A percentile compares a stretch with the other conserved stretches of the same genome.
Conservation (phyloP, 2,329 filamentous ascomycete genomes). For the Gnomoniopsis sp. region DNA sequence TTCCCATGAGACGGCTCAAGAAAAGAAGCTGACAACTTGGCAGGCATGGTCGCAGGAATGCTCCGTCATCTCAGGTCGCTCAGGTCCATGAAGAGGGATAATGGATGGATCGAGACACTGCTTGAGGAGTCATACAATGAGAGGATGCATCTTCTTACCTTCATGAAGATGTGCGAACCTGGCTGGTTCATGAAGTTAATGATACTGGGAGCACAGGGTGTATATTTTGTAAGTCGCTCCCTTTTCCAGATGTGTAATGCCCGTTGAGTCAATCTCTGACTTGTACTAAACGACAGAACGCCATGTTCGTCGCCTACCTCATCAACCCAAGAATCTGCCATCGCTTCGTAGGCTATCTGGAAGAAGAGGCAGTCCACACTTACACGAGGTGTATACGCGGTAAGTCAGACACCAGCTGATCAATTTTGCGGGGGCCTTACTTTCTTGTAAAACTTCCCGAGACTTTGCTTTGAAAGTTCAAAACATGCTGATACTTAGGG, state of each 20-base stretch:
- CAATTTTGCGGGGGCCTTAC: too few relatives aligned
- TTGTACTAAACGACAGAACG: constrained; percentile 48
- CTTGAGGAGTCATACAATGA: constrained; percentile 91
- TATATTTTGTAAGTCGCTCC: constrained; percentile 72
- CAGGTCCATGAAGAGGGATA: constrained; percentile 82
- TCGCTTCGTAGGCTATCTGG: constrained; percentile 93
- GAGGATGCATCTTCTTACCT: constrained; percentile 87
- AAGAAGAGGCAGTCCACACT: constrained; percentile 95
- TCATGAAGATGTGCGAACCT: constrained; percentile 76
- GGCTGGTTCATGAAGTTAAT: constrained; percentile 88
- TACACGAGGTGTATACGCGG: constrained; percentile 79
- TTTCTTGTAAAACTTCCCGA: too few relatives aligned
- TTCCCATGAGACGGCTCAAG: too few relatives aligned
- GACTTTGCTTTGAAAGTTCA: too few relatives aligned
- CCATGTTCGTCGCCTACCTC: constrained; percentile 85
- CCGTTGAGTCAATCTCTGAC: not conserved
- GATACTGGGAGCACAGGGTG: constrained; percentile 88
- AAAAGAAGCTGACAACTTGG: constrained; percentile 57
- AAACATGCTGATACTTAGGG: too few relatives aligned
- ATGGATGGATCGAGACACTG: constrained; percentile 93
- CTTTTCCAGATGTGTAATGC: not conserved
- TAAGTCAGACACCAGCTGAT: too few relatives aligned
- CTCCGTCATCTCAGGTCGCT: constrained; percentile 83
- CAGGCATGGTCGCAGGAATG: constrained; percentile 96
- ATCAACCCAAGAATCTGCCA: constrained; percentile 84